Conservation (phyloP, 805 yeast species). For the Ogataea neopini region DNA sequence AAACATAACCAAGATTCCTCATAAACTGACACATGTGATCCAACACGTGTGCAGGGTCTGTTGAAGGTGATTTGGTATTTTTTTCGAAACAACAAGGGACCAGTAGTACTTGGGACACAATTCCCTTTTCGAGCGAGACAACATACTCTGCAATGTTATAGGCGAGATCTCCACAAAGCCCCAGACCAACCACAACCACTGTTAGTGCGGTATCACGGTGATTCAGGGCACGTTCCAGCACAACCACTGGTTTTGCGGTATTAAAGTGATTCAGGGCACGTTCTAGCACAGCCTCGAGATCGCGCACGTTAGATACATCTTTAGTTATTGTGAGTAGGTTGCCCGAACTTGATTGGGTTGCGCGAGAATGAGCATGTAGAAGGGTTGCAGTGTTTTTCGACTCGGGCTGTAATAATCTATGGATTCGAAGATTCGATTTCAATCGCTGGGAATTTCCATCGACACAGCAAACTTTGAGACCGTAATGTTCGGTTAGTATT, state of each 20-base stretch:
- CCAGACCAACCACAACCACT: constrained; percentile 22
- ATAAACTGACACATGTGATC: constrained; percentile 14
- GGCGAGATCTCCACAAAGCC: constrained; percentile 31
- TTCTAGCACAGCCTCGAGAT: constrained; percentile 10
- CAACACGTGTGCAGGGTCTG: not conserved
- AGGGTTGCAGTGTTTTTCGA: constrained; percentile 6
- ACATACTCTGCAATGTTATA: constrained; percentile 21
- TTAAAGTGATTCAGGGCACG: constrained; percentile 14
- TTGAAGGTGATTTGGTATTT: constrained; percentile 12
- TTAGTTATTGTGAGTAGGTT: constrained; percentile 16
- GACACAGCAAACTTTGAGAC: constrained; percentile 23
- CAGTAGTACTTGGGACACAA: constrained; percentile 8
- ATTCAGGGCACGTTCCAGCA: constrained; percentile 5
- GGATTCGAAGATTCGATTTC: constrained; percentile 23
- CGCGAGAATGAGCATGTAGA: constrained; percentile 1
- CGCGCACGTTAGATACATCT: constrained; percentile 3
- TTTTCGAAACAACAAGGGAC: constrained; percentile 28
- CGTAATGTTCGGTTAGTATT: constrained; percentile 22
- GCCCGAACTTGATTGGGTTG: constrained; percentile 6
- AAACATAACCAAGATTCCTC: constrained; percentile 6
- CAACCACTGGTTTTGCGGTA: constrained; percentile 9
- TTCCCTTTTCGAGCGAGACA: not conserved
- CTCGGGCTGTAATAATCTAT: constrained; percentile 22
- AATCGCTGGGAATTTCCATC: constrained; percentile 26
- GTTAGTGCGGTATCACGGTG: constrained; percentile 16